phyloP scores from a whole-genome alignment of 2,329 filamentous ascomycete species.

The Colletotrichum simmondsii region DNA sequence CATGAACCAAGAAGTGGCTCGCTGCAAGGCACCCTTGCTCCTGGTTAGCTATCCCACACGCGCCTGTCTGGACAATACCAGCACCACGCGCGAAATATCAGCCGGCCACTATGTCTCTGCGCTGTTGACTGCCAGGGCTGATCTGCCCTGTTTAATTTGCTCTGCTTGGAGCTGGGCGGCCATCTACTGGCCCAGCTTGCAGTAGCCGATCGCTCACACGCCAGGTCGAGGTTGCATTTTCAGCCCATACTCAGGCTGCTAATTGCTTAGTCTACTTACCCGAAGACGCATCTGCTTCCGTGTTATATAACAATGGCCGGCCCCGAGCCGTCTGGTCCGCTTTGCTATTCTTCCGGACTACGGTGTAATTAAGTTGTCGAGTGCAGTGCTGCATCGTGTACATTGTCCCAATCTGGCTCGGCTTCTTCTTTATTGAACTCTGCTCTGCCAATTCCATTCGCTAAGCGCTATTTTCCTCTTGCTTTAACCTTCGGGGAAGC shows the following conservation, averaged over 20 bases:
- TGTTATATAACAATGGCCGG: constrained; percentile 30
- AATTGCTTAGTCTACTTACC: neutral
- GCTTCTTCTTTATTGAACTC: constrained; percentile 26
- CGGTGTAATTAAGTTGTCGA: constrained; percentile 21
- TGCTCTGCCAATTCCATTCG: constrained; percentile 25
- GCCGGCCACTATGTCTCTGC: neutral
- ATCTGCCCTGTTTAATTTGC: neutral
- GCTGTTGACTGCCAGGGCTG: neutral
- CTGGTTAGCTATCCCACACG: neutral
- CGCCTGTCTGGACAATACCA: neutral
- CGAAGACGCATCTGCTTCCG: neutral
- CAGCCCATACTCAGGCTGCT: constrained; percentile 15
- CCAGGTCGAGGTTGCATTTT: constrained; percentile 16
- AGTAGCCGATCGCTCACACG: constrained; percentile 11
- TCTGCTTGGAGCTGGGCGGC: constrained; percentile 7
- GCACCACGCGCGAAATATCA: neutral
- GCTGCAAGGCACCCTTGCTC: constrained; percentile 1
- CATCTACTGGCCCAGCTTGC: constrained; percentile 8
- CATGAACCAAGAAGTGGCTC: constrained; percentile 11
- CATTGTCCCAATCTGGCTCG: constrained; percentile 13
- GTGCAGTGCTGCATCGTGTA: constrained; percentile 17
- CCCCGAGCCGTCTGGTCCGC: neutral
- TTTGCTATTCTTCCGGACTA: neutral
- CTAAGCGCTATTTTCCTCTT: constrained; percentile 8
- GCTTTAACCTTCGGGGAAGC: neutral